phyloP scores from a whole-genome alignment of 192 early-diverging fungal genomes.

The Radiomyces spectabilis region DNA sequence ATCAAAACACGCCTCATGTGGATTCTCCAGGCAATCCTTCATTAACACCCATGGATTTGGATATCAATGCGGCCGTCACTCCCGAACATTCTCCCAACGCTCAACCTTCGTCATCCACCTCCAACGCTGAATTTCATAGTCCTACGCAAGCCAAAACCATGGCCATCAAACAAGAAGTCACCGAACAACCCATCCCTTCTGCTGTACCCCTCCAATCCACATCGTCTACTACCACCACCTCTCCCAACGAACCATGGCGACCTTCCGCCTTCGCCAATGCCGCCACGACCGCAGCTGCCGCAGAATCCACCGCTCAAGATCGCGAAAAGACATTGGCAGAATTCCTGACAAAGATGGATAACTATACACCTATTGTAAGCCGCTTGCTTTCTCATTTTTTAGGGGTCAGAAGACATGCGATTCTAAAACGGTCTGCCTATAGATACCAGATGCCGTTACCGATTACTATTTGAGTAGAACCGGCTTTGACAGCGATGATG shows the following conservation, averaged over 20 bases:
- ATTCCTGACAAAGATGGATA: slow-evolving; percentile 82
- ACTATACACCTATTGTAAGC: slow-evolving; percentile 74
- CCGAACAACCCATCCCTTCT: background rate
- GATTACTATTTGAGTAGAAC: slow-evolving; percentile 81
- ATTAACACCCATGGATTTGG: background rate
- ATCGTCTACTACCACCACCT: background rate
- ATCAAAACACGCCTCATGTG: too few relatives aligned
- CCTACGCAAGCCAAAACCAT: background rate
- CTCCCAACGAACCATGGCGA: background rate
- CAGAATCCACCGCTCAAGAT: slow-evolving; percentile 2
- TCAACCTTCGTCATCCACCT: too few relatives aligned
- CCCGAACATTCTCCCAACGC: background rate
- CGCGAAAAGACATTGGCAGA: slow-evolving; percentile 47
- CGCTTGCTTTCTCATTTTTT: too few relatives aligned
- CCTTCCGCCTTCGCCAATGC: background rate
- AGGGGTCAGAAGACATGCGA: background rate
- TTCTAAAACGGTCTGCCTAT: background rate
- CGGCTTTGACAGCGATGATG: slow-evolving; percentile 77
- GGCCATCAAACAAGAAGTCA: background rate
- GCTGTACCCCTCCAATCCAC: too few relatives aligned
- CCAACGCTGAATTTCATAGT: background rate
- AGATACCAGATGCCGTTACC: slow-evolving; percentile 90
- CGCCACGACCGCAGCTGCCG: background rate
- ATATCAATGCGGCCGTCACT: background rate
- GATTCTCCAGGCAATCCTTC: background rate